Evolutionary conservation across 2,329 filamentous ascomycete genomes (phyloP).

Genomic region (Colletotrichum scovillei): DNA sequence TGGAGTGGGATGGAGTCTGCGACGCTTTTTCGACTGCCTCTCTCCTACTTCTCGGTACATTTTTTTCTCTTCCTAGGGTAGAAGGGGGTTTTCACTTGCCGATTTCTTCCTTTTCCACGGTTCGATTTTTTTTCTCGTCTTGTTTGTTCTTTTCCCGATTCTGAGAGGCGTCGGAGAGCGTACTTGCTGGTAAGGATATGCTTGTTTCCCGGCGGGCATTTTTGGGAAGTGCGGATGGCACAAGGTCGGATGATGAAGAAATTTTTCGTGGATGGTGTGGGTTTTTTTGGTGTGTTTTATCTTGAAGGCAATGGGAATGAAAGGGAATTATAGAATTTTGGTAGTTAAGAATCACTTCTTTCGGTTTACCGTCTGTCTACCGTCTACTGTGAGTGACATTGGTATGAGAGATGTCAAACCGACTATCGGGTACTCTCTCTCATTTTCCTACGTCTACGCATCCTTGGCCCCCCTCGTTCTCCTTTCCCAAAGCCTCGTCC

Average conservation of each 20-base stretch:
- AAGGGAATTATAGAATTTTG: not conserved
- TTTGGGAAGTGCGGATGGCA: conserved; percentile 9
- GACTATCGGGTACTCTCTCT: no score
- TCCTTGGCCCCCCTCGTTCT: no score
- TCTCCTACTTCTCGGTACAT: conserved; percentile 25
- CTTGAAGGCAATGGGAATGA: not conserved
- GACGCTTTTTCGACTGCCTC: not conserved
- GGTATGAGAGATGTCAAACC: not conserved
- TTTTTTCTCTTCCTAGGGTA: not conserved
- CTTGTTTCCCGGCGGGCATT: conserved; percentile 6
- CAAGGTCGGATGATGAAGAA: not conserved
- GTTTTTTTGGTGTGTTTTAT: not conserved
- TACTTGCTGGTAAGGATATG: conserved; percentile 33
- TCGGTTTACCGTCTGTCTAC: not conserved
- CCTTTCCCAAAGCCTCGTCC: not conserved
- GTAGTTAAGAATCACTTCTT: conserved; percentile 8
- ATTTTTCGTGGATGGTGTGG: not conserved
- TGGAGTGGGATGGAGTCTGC: not conserved
- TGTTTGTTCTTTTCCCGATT: not conserved
- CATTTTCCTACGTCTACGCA: no score
- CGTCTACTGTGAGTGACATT: not conserved
- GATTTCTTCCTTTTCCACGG: not conserved
- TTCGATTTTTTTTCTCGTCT: not conserved
- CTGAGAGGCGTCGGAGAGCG: conserved; percentile 31
- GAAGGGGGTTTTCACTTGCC: not conserved